A percentile compares a stretch with the other conserved stretches of the same genome.
These are phyloP conservation scores for Jasminum sambac DNA, from an alignment of 257 asterid species.

Conservation along the genomic window DNA sequence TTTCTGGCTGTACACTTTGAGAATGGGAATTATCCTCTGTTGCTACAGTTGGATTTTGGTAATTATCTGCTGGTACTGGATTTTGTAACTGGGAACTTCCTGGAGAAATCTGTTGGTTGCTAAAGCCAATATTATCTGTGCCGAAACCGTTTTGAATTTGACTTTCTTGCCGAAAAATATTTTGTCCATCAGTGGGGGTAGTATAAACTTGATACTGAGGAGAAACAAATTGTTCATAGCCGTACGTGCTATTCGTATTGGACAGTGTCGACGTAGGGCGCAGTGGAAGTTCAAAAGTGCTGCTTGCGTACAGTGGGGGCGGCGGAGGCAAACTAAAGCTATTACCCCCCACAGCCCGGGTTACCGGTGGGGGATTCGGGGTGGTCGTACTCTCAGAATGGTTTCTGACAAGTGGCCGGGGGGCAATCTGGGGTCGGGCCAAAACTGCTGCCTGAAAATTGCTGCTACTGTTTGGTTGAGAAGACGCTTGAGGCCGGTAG, in stretches of 20 bases:
- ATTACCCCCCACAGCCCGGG: constrained; percentile 21
- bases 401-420: constrained; percentile 29
- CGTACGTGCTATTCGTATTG: constrained; percentile 24
- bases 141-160: constrained; percentile 28
- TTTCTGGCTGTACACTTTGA: constrained; percentile 3
- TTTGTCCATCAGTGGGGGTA: constrained; percentile 27
- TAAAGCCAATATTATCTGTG: constrained; percentile 27
- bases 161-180: constrained; percentile 29
- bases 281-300: constrained; percentile 27
- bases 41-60: background rate
- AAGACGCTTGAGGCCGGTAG: constrained; percentile 33
- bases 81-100: constrained; percentile 25
- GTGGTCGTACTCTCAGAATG: constrained; percentile 14
- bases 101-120: constrained; percentile 29
- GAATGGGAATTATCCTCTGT: constrained; percentile 28
- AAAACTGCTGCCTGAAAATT: constrained; percentile 27
- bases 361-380: constrained; percentile 21
- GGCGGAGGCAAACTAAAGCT: constrained; percentile 22
- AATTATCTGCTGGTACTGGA: background rate
- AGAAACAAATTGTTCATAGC: constrained; percentile 15
- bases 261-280: constrained; percentile 26
- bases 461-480: constrained; percentile 29
- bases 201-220: constrained; percentile 28
- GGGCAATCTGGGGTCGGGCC: constrained; percentile 22
- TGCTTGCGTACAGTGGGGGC: constrained; percentile 27